phyloP scores from a whole-genome alignment of 495 filamentous ascomycete species.

The Penicillium bialowiezense region DNA sequence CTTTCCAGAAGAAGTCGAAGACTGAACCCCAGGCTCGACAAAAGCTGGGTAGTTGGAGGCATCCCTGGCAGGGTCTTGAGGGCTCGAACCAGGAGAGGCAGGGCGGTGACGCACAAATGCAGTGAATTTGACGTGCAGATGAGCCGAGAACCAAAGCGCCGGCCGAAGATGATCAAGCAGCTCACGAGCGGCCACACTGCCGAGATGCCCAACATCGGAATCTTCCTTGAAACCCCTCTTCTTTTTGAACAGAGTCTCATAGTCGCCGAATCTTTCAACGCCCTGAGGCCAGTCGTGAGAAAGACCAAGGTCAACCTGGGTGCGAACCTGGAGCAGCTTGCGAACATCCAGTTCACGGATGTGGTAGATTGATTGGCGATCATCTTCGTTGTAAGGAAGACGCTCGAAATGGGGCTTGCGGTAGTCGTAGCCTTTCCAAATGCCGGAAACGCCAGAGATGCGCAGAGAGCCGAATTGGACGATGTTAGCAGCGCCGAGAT shows the following conservation, averaged over 20 bases:
- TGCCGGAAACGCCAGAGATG: slow-evolving; percentile 88
- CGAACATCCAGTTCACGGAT: slow-evolving; percentile 85
- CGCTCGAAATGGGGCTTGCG: slow-evolving; percentile 76
- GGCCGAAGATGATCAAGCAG: slow-evolving; percentile 80
- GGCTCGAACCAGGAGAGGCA: too few relatives aligned
- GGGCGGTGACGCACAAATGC: slow-evolving; percentile 71
- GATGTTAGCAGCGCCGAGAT: slow-evolving; percentile 87
- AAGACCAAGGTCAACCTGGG: slow-evolving; percentile 82
- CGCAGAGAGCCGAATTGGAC: slow-evolving; percentile 77
- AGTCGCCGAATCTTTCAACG: slow-evolving; percentile 73
- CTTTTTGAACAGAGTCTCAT: slow-evolving; percentile 54
- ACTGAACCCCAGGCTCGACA: too few relatives aligned
- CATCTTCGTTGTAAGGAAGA: slow-evolving; percentile 73
- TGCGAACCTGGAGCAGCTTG: slow-evolving; percentile 80
- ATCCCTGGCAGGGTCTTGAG: too few relatives aligned
- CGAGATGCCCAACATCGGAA: slow-evolving; percentile 67
- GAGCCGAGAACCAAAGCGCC: slow-evolving; percentile 89
- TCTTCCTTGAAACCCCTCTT: slow-evolving; percentile 76
- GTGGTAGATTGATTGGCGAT: slow-evolving; percentile 79
- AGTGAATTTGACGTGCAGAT: slow-evolving; percentile 82
- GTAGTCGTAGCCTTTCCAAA: slow-evolving; percentile 88
- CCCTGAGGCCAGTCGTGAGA: slow-evolving; percentile 93
- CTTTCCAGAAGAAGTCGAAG: too few relatives aligned
- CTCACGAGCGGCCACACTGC: slow-evolving; percentile 71
- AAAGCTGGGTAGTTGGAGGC: background rate